These are phyloP conservation scores for Trichocomaceae sp. DNA, from an alignment of 2,329 filamentous ascomycete species.

Conservation along the genomic window DNA sequence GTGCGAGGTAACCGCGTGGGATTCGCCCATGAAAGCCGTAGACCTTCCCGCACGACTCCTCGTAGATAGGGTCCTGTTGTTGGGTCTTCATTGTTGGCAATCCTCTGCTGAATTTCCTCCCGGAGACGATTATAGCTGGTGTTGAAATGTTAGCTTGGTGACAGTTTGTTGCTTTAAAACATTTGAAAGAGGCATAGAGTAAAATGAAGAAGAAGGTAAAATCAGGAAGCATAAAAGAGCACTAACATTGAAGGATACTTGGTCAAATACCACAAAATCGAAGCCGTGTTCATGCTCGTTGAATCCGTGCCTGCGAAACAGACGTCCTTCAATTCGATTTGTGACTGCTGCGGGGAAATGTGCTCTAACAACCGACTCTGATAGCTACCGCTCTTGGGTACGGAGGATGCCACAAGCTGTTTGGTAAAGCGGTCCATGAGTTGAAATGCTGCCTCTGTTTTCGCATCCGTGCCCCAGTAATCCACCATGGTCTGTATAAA, in stretches of 20 bases:
- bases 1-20: constrained; percentile 45
- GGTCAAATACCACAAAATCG: constrained; percentile 42
- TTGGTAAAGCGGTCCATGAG: constrained; percentile 41
- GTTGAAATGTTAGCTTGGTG: neutral
- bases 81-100: constrained; percentile 22
- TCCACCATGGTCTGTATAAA: constrained; percentile 26
- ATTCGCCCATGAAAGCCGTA: constrained; percentile 48
- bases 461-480: constrained; percentile 27
- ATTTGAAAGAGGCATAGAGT: neutral
- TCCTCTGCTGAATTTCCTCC: constrained; percentile 26
- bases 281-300: constrained; percentile 47
- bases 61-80: constrained; percentile 39
- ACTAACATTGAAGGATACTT: constrained; percentile 31
- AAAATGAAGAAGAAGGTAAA: neutral
- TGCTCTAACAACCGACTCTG: constrained; percentile 43
- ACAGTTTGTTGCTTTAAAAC: neutral
- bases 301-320: constrained; percentile 52
- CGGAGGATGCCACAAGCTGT: constrained; percentile 32
- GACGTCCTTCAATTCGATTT: constrained; percentile 49
- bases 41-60: constrained; percentile 45
- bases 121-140: constrained; percentile 30
- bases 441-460: constrained; percentile 29
- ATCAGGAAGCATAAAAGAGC: neutral
- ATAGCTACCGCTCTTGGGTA: constrained; percentile 37
- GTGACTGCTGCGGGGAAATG: constrained; percentile 40